Evolutionary conservation across 306 rosid genomes (phyloP).

Genomic region (Elaeagnus macrophylla): DNA sequence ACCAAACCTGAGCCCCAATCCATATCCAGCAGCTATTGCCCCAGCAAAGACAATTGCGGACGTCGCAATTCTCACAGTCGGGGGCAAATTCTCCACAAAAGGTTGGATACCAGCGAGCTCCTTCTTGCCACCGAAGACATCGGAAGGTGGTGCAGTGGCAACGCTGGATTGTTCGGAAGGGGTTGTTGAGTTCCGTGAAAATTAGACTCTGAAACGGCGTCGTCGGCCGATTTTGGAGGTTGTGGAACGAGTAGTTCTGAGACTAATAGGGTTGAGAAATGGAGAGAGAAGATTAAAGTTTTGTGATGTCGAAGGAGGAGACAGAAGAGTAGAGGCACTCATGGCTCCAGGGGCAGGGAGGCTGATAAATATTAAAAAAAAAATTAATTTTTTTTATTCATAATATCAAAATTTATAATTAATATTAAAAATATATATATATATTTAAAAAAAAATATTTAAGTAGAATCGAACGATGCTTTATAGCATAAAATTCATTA

Average conservation of each 20-base stretch:
- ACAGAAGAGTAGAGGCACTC: slow-evolving; percentile 53
- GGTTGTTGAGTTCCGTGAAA: slow-evolving; percentile 42
- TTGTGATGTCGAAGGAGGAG: slow-evolving; percentile 30
- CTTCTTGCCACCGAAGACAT: slow-evolving; percentile 32
- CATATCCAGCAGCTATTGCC: slow-evolving; percentile 76
- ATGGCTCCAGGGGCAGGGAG: too few species aligned
- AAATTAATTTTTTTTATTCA: too few species aligned
- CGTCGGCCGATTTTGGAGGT: slow-evolving; percentile 24
- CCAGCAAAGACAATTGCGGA: slow-evolving; percentile 73
- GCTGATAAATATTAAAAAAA: too few species aligned
- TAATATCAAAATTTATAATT: too few species aligned
- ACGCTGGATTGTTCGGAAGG: slow-evolving; percentile 17
- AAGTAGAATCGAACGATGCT: too few species aligned
- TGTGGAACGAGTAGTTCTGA: slow-evolving; percentile 10
- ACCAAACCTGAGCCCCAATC: slow-evolving; percentile 59
- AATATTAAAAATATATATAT: too few species aligned
- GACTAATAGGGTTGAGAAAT: slow-evolving; percentile 35
- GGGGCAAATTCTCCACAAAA: slow-evolving; percentile 53
- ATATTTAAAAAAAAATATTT: too few species aligned
- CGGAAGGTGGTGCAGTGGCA: slow-evolving; percentile 19
- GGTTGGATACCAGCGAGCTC: slow-evolving; percentile 74
- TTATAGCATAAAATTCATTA: too few species aligned
- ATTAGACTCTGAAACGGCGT: slow-evolving; percentile 57
- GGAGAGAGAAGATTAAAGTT: slow-evolving; percentile 30
- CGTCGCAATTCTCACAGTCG: slow-evolving; percentile 56